Conservation (phyloP, 768 basidiomycete species). For the Auriscalpium microsporum region DNA sequence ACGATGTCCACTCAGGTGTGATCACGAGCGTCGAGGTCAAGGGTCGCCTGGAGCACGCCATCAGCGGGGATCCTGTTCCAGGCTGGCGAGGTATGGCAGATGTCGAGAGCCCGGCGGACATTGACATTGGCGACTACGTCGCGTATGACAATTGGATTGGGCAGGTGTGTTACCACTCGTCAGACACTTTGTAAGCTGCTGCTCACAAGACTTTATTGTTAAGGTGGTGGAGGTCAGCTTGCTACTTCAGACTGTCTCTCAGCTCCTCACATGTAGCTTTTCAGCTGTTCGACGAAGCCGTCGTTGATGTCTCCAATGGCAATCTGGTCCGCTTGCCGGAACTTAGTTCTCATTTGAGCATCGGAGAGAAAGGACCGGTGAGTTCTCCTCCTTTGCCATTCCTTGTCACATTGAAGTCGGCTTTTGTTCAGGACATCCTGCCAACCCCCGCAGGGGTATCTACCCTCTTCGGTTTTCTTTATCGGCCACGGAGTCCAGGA, state of each 20-base stretch:
- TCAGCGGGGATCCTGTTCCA: slow-evolving; percentile 49
- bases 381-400: slow-evolving; percentile 18
- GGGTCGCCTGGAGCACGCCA: slow-evolving; percentile 67
- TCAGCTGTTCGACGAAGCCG: slow-evolving; percentile 78
- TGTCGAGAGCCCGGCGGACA: slow-evolving; percentile 45
- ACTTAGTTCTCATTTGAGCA: slow-evolving; percentile 61
- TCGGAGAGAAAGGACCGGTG: slow-evolving; percentile 73
- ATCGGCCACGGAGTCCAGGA: slow-evolving; percentile 35
- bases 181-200: slow-evolving; percentile 5
- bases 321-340: slow-evolving; percentile 69
- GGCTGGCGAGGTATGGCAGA: slow-evolving; percentile 58
- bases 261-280: slow-evolving; percentile 10
- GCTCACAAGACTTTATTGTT: not conserved
- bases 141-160: slow-evolving; percentile 83
- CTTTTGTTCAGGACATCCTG: slow-evolving; percentile 50
- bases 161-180: slow-evolving; percentile 44
- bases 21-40: slow-evolving; percentile 55
- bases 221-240: slow-evolving; percentile 68
- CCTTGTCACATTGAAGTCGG: slow-evolving; percentile 3
- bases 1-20: slow-evolving; percentile 69
- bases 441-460: slow-evolving; percentile 43
- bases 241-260: not conserved
- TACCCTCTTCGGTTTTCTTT: slow-evolving; percentile 37
- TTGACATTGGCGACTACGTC: slow-evolving; percentile 78
- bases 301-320: slow-evolving; percentile 58